These are phyloP conservation scores for Kwoniella dendrophila DNA, from an alignment of 768 basidiomycete species.

Conservation along the genomic window DNA sequence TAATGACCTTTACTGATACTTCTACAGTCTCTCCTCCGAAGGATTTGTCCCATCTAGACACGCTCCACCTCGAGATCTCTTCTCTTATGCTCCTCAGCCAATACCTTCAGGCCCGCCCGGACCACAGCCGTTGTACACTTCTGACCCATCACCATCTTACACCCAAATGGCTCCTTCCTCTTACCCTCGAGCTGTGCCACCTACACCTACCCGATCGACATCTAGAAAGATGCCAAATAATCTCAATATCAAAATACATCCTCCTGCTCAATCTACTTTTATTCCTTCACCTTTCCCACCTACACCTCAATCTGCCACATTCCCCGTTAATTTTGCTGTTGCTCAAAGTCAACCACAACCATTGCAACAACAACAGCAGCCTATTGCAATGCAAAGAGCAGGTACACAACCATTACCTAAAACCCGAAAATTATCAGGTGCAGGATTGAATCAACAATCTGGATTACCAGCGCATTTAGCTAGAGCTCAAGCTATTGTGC, in stretches of 20 bases:
- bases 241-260: constrained; percentile 36
- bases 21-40: constrained; percentile 36
- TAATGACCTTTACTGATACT: not conserved
- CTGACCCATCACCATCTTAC: constrained; percentile 34
- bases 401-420: constrained; percentile 43
- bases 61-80: constrained; percentile 43
- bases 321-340: constrained; percentile 6
- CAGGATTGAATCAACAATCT: constrained; percentile 15
- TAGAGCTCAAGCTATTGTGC: constrained; percentile 42
- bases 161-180: constrained; percentile 11
- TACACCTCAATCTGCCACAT: constrained; percentile 39
- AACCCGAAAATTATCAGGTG: constrained; percentile 18
- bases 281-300: constrained; percentile 24
- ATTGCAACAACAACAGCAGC: constrained; percentile 15
- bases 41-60: constrained; percentile 31
- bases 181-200: constrained; percentile 29
- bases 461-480: constrained; percentile 36
- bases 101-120: constrained; percentile 33
- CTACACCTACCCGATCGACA: constrained; percentile 12
- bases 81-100: constrained; percentile 44
- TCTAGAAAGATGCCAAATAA: constrained; percentile 16
- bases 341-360: constrained; percentile 12
- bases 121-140: constrained; percentile 41
- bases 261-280: constrained; percentile 33
- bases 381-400: constrained; percentile 39